Base-by-base conservation (phyloP, 768 basidiomycete genomes). In the Suillus americanus region DNA sequence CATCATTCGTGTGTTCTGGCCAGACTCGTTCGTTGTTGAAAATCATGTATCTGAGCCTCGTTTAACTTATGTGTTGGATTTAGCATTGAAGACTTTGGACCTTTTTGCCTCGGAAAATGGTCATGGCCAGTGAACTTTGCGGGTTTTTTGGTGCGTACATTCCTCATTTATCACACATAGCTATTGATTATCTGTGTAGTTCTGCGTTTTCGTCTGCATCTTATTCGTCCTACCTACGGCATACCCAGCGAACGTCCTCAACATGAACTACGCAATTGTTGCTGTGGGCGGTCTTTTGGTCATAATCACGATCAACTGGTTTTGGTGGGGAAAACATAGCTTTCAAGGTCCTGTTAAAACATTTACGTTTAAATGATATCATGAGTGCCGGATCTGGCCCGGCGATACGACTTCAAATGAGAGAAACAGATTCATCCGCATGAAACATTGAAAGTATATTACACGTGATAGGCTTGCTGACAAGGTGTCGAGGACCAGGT, bases 251-350 rank as follows among this genome's bases (percentile, higher is more conserved):
- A 82, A 74, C 48, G 66, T 75, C 55, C 70, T 80, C 56, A 82
- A 85, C 71, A 87, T 86, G 86, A 86, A 87, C 72, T 86, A 87
- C 64, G 78, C 86, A 0, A 75, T 86, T 59, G 78, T 86, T 5
- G 84, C 85, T 5, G 76, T 86, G n/a, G 84, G 83, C 4, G 83
- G 75, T 0, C 74, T 86, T 13, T 65, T 79, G 30, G 37, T 84
- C 38, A 68, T 86, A n/a, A 84, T 85, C 20, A 71, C 73, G 6
- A 38, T 78, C 1, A 81, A 80, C 37, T 86, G 85, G 85, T 25
- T 76, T 8, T 65, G 78, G 48, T 86, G 84, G 85, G 84, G 84
- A 13, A 75, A 79, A 14, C 70, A 68, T 61, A 77, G 68, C 25
- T 86, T 86, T 65, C 64, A 68, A 5, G 85, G 85, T 0, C 78